Evolutionary conservation across 495 filamentous ascomycete species (phyloP), one percentile per base, ranked within the genome.

Genomic region (Talaromyces adpressus): DNA sequence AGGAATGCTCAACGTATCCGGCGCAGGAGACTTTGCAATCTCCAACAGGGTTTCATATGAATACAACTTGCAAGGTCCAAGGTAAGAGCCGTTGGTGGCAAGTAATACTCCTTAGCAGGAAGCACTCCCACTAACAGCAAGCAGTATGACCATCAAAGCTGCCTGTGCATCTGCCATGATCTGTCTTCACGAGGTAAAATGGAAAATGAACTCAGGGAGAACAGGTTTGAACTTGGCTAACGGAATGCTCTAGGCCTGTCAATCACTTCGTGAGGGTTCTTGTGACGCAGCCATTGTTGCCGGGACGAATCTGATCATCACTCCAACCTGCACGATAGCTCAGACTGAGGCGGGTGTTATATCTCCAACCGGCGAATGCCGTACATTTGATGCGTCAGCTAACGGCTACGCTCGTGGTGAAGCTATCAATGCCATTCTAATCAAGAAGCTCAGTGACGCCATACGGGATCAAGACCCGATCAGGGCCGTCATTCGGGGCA

Each of bases 381-480:
- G 83, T 63, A 82, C 83, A 0, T 92, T 89, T 63, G 85, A 88
- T 67, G 74, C 76, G 1, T 63, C 72, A 3, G 89, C 86, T 0
- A 80, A 87, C 63, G 89, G 89, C 0, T 91, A 87, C 66, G 85
- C 73, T 0, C 80, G 87, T 18, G 89, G 79, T 14, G 89, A 91
- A 64, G 74, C 72, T 0, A 65, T 79, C 18, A 70, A 56, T 52
- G 73, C 72, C 1, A 52, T 80, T 6, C 75, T 71, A 25, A 49
- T 82, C 25, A 81, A 76, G 61, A 51, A 30, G 0, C 45, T 75
- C 7, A 56, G 61, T 8, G 58, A 69, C 32, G 78, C 79, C 3
- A 22, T 80, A 0, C 49, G 56, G 0, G 76, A 75, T 34, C 64
- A 64, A 1, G 70, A 76, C 54, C 72, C 79, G 0, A 73, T 82